phyloP scores from a whole-genome alignment of 139 green algal genomes.

The Ostreobium quekettii region DNA sequence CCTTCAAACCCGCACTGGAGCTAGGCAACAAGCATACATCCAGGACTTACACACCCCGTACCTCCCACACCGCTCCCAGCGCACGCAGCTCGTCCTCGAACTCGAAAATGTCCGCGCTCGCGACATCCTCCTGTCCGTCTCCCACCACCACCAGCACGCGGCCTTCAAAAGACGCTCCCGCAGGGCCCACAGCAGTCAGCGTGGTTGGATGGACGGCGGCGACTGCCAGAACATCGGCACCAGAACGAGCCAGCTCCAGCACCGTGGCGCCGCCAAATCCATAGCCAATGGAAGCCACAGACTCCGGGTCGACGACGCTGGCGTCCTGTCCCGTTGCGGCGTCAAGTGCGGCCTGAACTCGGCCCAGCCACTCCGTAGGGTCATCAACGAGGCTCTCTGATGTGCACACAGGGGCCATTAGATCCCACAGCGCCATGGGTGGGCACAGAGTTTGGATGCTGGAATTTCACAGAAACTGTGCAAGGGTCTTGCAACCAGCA shows the following conservation, averaged over 20 bases:
- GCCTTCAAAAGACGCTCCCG: not conserved
- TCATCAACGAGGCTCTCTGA: too few species aligned
- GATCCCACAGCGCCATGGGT: too few species aligned
- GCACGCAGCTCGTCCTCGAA: constrained; percentile 14
- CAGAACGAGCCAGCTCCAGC: not conserved
- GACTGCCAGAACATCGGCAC: not conserved
- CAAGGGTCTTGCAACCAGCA: too few species aligned
- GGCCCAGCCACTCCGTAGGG: not conserved
- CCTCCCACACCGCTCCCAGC: not conserved
- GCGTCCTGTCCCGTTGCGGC: not conserved
- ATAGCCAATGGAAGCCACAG: constrained; percentile 12
- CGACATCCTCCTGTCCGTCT: not conserved
- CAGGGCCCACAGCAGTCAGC: not conserved
- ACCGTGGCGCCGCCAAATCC: constrained; percentile 10
- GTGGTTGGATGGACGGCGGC: not conserved
- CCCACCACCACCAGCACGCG: not conserved
- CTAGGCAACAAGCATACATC: too few species aligned
- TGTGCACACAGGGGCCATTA: too few species aligned
- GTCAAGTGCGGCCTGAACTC: not conserved
- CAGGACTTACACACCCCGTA: too few species aligned
- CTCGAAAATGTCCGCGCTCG: not conserved
- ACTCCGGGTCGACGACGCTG: not conserved
- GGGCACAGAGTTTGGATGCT: too few species aligned
- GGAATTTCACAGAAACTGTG: too few species aligned
- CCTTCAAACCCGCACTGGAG: too few species aligned